Base-by-base conservation (phyloP, 2,329 filamentous ascomycete species). In the Aspergillus viridinutans region DNA sequence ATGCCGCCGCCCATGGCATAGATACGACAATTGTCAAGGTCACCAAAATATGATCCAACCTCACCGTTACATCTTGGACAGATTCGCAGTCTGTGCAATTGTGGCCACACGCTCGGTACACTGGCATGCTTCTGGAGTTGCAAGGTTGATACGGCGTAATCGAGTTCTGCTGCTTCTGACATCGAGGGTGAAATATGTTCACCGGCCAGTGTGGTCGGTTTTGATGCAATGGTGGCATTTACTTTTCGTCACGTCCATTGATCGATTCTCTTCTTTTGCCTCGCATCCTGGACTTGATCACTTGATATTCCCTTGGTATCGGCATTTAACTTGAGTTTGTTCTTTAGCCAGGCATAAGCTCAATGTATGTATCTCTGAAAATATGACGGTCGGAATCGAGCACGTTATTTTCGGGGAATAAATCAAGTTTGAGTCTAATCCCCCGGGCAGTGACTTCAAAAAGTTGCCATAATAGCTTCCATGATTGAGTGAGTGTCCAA, bases 11-110 rank as follows among this genome's bases (percentile, higher is more conserved):
- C 58, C 85, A 87, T 67, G 80, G 80, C 14, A 79, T 86, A 62
- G 84, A 86, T 68, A 79, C 74, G 40, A 79, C 74, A 58, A 75
- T 84, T 42, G 82, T 85, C 54, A 83, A 81, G 66, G 78, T 77
- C 28, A 76, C 78, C 17, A 79, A 76, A 59, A 70, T 78, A 48
- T 77, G 67, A 66, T 52, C 9, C 32, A 28, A 23, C 29, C 23
- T 48, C 52, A n/a, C n/a, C 25, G 25, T 48, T 48, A 26, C 10
- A 7, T 54, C 55, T 55, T 56, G 38, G 47, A 29, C 26, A 50
- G 20, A 43, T 54, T 54, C 10, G 3, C 20, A 43, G 21, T 43
- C 40, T 20, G 21, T 43, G 32, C 10, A 21, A 2, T 12, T 43
- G 20, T 21, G n/a, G 40, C n/a, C 20, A 43, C 40, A 7, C 2